phyloP scores from a whole-genome alignment of 345 rosid species.

The Atalantia buxifolia region DNA sequence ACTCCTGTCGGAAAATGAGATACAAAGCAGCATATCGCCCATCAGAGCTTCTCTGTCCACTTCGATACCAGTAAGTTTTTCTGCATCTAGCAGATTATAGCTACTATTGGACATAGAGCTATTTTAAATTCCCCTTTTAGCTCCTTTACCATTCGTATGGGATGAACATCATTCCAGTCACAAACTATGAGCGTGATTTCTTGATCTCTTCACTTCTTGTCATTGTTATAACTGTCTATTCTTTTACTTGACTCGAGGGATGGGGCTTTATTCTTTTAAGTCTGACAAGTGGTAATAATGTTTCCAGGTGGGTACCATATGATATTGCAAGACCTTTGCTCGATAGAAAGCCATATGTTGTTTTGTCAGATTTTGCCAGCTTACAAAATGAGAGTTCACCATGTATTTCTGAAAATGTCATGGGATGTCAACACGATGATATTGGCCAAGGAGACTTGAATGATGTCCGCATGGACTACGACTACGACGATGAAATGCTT shows the following conservation, averaged over 20 bases:
- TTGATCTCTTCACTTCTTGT: neutral
- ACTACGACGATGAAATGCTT: slow-evolving; percentile 44
- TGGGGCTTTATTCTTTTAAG: neutral
- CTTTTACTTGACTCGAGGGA: too few species aligned
- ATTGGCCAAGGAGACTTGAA: slow-evolving; percentile 33
- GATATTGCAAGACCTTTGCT: slow-evolving; percentile 63
- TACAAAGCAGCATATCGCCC: slow-evolving; percentile 94
- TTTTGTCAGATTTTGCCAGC: slow-evolving; percentile 59
- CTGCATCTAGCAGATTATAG: slow-evolving; percentile 6
- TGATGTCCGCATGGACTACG: slow-evolving; percentile 37
- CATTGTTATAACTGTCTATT: neutral
- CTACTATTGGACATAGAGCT: neutral
- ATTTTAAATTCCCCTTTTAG: neutral
- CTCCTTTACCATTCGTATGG: neutral
- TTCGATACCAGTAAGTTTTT: slow-evolving; percentile 72
- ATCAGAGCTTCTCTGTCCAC: slow-evolving; percentile 96
- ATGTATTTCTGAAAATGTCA: slow-evolving; percentile 31
- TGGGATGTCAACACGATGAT: slow-evolving; percentile 36
- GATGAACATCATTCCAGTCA: neutral
- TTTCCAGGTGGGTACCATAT: slow-evolving; percentile 88
- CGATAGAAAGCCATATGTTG: slow-evolving; percentile 61
- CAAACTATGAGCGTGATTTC: neutral
- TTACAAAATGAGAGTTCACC: slow-evolving; percentile 35
- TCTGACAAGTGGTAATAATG: slow-evolving; percentile 19
- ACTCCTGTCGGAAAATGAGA: slow-evolving; percentile 96